phyloP scores from a whole-genome alignment of 805 yeast species.

The Metschnikowia rubicola region DNA sequence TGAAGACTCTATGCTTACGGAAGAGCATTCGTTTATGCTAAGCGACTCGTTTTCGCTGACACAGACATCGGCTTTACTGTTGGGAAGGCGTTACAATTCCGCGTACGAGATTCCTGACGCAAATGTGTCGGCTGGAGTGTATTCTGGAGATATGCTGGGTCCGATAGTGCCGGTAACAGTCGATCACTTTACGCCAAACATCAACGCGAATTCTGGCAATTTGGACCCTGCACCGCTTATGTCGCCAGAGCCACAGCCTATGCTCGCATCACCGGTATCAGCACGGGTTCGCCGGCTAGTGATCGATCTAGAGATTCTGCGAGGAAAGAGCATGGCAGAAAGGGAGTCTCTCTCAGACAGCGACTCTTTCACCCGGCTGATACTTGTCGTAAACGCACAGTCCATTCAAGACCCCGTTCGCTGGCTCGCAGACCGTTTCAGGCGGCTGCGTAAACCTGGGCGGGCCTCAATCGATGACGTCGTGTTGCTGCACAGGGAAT shows the following conservation, averaged over 20 bases:
- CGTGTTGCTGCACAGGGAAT: slow-evolving; percentile 2
- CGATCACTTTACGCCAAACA: neutral
- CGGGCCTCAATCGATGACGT: slow-evolving; percentile 1
- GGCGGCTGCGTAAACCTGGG: slow-evolving; percentile 1
- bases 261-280: neutral
- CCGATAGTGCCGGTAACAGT: too few relatives aligned
- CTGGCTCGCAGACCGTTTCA: slow-evolving; percentile 5
- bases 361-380: slow-evolving; percentile 5
- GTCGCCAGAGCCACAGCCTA: neutral
- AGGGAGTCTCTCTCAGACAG: neutral
- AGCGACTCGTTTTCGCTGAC: slow-evolving; percentile 6
- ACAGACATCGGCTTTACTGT: neutral
- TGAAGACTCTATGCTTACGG: neutral
- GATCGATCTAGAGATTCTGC: slow-evolving; percentile 6
- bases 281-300: neutral
- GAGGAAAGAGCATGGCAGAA: neutral
- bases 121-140: neutral
- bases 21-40: neutral
- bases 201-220: neutral
- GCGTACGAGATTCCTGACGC: neutral
- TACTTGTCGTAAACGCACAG: slow-evolving; percentile 1
- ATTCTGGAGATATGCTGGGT: too few relatives aligned
- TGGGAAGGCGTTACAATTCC: neutral
- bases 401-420: neutral
- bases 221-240: neutral